Base-by-base conservation (phyloP, 306 rosid species). In the Lagenaria siceraria region DNA sequence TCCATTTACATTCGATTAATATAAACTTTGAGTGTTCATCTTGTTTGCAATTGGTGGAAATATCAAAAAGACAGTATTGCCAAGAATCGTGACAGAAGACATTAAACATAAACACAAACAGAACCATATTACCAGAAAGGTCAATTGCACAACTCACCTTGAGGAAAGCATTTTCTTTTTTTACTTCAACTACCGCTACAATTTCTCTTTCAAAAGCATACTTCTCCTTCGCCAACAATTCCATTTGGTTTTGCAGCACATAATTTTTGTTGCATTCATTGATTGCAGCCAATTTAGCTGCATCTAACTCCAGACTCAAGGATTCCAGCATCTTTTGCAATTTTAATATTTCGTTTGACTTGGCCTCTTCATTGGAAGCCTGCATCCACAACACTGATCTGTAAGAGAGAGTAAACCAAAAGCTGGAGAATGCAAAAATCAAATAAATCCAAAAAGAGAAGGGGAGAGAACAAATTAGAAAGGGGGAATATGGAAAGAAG, bases 221-320 rank as follows among this genome's bases (percentile, higher is more conserved):
- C 86, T 88, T 95, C 83, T 88, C 99, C 84, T 92, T 95, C 19
- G 77, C 51, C 12, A 92, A 89, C 81, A 90, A 82, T 58, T 88
- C 98, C 82, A 92, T 74, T 86, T 90, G 99, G 86, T 89, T 92
- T 79, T 90, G 91, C 79, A 95, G 86, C 86, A 89, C 89, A 17
- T 91, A 97, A 85, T 88, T 95, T 88, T 90, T 95, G 87, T 95
- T 92, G 86, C 90, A 95, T 84, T 95, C 99, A 77, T 95, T 92
- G 63, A 95, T 90, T 81, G 96, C 83, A 17, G 93, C 92, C 82
- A 92, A 79, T 76, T 95, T 95, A 13, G 97, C 91, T 13, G 97
- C 93, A 81, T 92, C 99, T 46, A 95, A 82, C 86, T 92, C 96
- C 80, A 95, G 92, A 71, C 83, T 92, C 83, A 85, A 77, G 74